Conservation (phyloP, 73 alveolate genomes). For the Paramecium octaurelia region DNA sequence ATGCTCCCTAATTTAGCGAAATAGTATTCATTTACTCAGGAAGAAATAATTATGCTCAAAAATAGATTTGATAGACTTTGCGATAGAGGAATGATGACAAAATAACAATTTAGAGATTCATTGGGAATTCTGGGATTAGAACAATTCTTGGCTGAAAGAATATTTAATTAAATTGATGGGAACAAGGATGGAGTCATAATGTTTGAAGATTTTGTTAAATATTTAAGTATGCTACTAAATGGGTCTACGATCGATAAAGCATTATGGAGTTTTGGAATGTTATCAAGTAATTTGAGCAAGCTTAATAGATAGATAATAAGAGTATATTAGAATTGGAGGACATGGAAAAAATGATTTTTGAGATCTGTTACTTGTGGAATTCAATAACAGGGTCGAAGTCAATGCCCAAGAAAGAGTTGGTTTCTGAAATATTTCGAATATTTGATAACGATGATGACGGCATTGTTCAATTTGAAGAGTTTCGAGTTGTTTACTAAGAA, state of each 20-base stretch:
- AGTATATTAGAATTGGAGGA: conserved; percentile 32
- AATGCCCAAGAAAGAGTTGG: conserved; percentile 52
- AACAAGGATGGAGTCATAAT: conserved; percentile 16
- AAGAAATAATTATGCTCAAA: background rate
- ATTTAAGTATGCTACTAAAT: conserved; percentile 46
- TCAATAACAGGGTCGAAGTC: conserved; percentile 48
- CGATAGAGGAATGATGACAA: conserved; percentile 49
- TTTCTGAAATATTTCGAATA: conserved; percentile 43
- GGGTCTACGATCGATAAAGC: conserved; percentile 56
- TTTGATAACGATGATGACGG: conserved; percentile 63
- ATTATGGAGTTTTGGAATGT: conserved; percentile 23
- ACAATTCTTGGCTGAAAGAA: conserved; percentile 35
- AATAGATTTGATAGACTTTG: conserved; percentile 37
- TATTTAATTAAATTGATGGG: conserved; percentile 49
- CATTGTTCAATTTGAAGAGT: conserved; percentile 49
- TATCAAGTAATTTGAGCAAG: conserved; percentile 26
- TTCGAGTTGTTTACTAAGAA: background rate
- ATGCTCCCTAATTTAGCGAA: background rate
- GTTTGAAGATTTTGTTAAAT: conserved; percentile 59
- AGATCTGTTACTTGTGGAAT: conserved; percentile 58
- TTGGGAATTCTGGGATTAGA: conserved; percentile 57
- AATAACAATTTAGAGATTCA: conserved; percentile 43
- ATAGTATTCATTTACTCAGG: background rate
- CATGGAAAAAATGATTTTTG: conserved; percentile 39
- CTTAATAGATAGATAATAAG: background rate